A percentile compares a stretch with the other conserved stretches of the same genome.
Conservation (phyloP, 192 early-diverging fungal species). For the Backusella mclennaniae region DNA sequence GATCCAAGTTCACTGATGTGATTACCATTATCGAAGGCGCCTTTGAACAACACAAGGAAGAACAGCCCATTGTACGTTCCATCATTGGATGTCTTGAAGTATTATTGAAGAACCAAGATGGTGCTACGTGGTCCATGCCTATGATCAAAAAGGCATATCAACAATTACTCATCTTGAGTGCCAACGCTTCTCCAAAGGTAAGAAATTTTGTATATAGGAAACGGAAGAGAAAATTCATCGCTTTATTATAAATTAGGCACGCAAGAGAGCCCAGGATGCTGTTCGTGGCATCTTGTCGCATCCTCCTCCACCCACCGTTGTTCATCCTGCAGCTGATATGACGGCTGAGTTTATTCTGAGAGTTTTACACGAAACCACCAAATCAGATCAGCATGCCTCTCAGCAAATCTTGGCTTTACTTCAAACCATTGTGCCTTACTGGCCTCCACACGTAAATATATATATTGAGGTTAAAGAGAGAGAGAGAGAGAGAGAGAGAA, state of each 20-base stretch:
- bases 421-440: conserved; percentile 56
- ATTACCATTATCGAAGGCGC: conserved; percentile 60
- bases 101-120: conserved; percentile 79
- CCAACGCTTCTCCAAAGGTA: conserved; percentile 86
- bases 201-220: neutral
- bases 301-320: conserved; percentile 68
- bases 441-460: conserved; percentile 46
- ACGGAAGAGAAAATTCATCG: too few relatives aligned
- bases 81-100: conserved; percentile 77
- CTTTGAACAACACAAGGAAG: conserved; percentile 61
- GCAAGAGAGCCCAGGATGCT: conserved; percentile 86
- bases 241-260: conserved; percentile 31
- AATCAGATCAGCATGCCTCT: conserved; percentile 53
- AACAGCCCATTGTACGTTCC: conserved; percentile 78
- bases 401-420: conserved; percentile 72
- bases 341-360: conserved; percentile 63
- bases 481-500: conserved; percentile 27
- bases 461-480: conserved; percentile 23
- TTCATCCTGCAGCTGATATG: conserved; percentile 70
- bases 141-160: conserved; percentile 69
- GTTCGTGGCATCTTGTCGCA: conserved; percentile 63
- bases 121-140: conserved; percentile 66
- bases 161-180: conserved; percentile 71
- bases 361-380: conserved; percentile 55
- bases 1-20: conserved; percentile 62